Evolutionary conservation across 1,139 yeast species (phyloP), one percentile per base, ranked within the genome.

Genomic region (Suhomyces panamericanus): DNA sequence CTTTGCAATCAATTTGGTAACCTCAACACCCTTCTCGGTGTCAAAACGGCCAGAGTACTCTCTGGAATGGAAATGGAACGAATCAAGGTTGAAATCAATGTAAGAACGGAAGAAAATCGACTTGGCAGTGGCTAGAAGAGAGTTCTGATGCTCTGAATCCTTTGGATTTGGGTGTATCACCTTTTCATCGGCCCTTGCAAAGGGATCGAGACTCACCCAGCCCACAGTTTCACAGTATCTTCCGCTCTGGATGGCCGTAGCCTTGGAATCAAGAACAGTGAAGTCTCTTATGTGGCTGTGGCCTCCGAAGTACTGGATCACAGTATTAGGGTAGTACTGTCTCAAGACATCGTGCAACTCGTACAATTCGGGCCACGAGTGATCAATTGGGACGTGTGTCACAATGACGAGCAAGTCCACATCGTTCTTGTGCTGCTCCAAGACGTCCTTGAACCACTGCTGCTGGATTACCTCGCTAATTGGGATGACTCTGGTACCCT

Each of bases 211-310:
- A 39, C 96, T 82, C 10, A 87, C 66, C 78, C 91, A 93, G 0
- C 99, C 99, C 15, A 87, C 77, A 0, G 98, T 91, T 62, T 93
- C 99, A 58, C 96, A 80, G 58, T 87, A 93, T 42, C 97, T 74
- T 0, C 99, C 99, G 56, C 96, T 87, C 64, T 91, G 96, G 24
- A 93, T 64, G 0, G 85, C 96, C 0, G 88, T 81, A 27, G 95
- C 79, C 44, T 69, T 70, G 1, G 70, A 66, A 60, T 93, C 99
- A 48, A 81, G 74, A 5, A 81, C 70, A 6, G 79, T 75, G 62
- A 85, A 91, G 64, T 93, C 98, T 50, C 99, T 74, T 32, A 93
- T 82, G 62, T 93, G 99, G 34, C 95, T 83, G 64, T 93, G 99
- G 0, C 98, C 99, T 1, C 98, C 98, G 62, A 93, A 84, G 59